A percentile compares a stretch with the other conserved stretches of the same genome.
Evolutionary conservation across 345 rosid species (phyloP).

Genomic region (Microthlaspi erraticum): DNA sequence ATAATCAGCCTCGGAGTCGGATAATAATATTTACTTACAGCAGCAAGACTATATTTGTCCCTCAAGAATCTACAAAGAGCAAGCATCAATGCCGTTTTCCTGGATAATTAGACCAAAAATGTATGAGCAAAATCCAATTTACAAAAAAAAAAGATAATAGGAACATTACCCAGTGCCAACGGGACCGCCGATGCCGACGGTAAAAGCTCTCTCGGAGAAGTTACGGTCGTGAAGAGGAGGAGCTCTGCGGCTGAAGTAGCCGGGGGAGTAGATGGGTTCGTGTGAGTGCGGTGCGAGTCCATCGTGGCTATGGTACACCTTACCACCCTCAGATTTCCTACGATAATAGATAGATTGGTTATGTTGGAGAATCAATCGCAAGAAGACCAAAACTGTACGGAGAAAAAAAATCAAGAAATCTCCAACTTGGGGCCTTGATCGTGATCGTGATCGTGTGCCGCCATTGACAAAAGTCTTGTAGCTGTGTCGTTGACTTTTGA

Average conservation of each 20-base stretch:
- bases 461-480: slow-evolving; percentile 24
- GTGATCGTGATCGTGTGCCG: slow-evolving; percentile 27
- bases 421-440: slow-evolving; percentile 25
- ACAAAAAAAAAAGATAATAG: not conserved
- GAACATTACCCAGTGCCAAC: slow-evolving; percentile 87
- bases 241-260: slow-evolving; percentile 89
- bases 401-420: not conserved
- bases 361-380: not conserved
- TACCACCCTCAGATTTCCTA: slow-evolving; percentile 64
- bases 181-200: slow-evolving; percentile 96
- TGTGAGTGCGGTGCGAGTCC: slow-evolving; percentile 98
- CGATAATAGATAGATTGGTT: slow-evolving; percentile 32
- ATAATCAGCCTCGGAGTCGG: not conserved
- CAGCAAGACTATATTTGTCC: slow-evolving; percentile 96
- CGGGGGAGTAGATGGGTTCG: slow-evolving; percentile 97
- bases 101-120: slow-evolving; percentile 41
- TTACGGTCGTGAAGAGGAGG: slow-evolving; percentile 71
- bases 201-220: slow-evolving; percentile 92
- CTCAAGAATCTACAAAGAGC: slow-evolving; percentile 76
- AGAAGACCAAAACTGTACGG: slow-evolving; percentile 12
- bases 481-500: slow-evolving; percentile 30
- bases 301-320: slow-evolving; percentile 90
- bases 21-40: slow-evolving; percentile 66
- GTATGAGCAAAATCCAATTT: not conserved
- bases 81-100: slow-evolving; percentile 95